These are phyloP conservation scores for Ceratocystis alfenasii DNA, from an alignment of 2,329 filamentous ascomycete species.

Conservation along the genomic window DNA sequence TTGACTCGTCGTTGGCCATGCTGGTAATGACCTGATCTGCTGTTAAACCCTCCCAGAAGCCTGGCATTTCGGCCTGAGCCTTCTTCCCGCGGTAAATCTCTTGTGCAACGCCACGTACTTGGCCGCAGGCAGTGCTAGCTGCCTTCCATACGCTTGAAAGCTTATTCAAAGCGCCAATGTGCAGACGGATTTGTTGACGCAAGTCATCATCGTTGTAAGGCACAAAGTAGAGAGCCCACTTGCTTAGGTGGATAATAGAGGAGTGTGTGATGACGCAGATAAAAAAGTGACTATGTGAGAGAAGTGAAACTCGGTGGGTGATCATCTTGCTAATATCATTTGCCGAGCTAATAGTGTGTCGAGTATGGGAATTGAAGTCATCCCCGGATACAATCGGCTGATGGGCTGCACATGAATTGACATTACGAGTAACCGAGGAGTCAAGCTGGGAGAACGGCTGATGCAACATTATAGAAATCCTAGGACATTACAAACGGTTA, in stretches of 20 bases:
- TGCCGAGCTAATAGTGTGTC: conserved; percentile 68
- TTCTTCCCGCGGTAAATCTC: conserved; percentile 55
- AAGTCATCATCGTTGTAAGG: conserved; percentile 51
- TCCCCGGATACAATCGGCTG: conserved; percentile 38
- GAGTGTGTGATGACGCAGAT: conserved; percentile 68
- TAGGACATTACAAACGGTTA: conserved; percentile 24
- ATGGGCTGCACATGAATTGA: conserved; percentile 57
- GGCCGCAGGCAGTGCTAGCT: conserved; percentile 54
- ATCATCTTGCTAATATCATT: conserved; percentile 64
- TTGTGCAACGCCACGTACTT: conserved; percentile 68
- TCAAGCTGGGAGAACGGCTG: conserved; percentile 68
- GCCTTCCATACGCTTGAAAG: conserved; percentile 62
- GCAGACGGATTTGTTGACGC: conserved; percentile 65
- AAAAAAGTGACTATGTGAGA: conserved; percentile 72
- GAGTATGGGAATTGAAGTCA: conserved; percentile 55
- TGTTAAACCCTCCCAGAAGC: conserved; percentile 44
- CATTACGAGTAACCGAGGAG: conserved; percentile 42
- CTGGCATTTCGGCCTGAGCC: conserved; percentile 40
- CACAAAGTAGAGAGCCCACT: conserved; percentile 56
- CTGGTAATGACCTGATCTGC: conserved; percentile 44
- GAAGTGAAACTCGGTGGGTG: conserved; percentile 58
- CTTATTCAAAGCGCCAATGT: conserved; percentile 61
- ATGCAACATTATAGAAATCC: conserved; percentile 61
- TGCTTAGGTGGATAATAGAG: conserved; percentile 69
- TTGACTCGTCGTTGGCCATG: conserved; percentile 45